Base-by-base conservation (phyloP, 495 filamentous ascomycete species). In the Neurospora sp. region DNA sequence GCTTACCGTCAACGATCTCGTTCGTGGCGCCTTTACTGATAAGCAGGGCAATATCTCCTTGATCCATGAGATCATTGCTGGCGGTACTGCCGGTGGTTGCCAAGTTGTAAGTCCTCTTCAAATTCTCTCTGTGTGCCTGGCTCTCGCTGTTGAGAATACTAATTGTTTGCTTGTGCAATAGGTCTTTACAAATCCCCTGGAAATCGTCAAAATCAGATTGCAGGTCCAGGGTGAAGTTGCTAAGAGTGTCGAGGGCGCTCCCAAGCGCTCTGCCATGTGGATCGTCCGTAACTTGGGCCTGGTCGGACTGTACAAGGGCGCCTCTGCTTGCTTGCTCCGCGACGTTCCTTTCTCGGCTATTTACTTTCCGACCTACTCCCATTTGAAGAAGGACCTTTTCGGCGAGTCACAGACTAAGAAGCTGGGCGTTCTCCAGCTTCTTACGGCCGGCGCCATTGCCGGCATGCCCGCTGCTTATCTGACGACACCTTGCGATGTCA, bases 391-490 rank as follows among this genome's bases (percentile, higher is more conserved):
- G 77, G 96, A 97, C 82, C 86, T 92, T 79, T 98, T 98, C 77
- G 96, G 96, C 82, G 96, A 99, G 82, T 89, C 90, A 12, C 86
- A 86, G n/a, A 92, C 89, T 69, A 93, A 97, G 85, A 94, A 93
- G 81, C 92, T 99, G 54, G 94, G 96, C 40, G 88, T 99, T 70
- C 75, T 97, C 31, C 96, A 98, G 82, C 92, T 99, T 71, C 89
- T 99, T 10, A 95, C 93, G 2, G 93, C 96, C 11, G 96, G 96
- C 83, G 96, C 96, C 70, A 97, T 98, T 66, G 96, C 96, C 70
- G 96, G 96, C 85, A 99, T 99, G 96, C 96, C 96, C 16, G 94
- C 96, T 3, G 96, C 96, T 7, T 99, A 99, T 83, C 86, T 99
- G 72, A 99, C 96, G 31, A 99, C 96, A 4, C 96, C 96, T 5